Conservation (phyloP, 1,284 basidiomycete species). For the Athelia psychrophila region DNA sequence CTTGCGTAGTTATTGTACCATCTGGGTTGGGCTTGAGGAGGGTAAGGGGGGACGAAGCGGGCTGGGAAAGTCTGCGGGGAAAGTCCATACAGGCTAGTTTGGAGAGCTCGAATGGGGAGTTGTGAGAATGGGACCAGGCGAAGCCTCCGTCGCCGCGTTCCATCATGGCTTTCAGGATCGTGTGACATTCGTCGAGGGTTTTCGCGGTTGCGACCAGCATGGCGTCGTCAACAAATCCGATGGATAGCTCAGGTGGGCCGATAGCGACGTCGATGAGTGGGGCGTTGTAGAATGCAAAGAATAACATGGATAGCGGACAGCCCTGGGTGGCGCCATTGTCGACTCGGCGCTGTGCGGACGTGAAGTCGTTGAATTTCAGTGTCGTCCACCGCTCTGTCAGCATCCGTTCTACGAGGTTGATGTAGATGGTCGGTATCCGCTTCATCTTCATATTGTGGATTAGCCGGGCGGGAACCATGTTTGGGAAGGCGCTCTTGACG, state of each 20-base stretch:
- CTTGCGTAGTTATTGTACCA: neutral
- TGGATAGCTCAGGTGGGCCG: slow-evolving; percentile 11
- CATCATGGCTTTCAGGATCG: slow-evolving; percentile 16
- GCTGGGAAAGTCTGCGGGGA: neutral
- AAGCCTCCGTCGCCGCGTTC: slow-evolving; percentile 13
- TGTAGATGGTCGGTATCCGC: slow-evolving; percentile 23
- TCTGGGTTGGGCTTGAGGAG: neutral
- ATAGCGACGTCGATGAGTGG: slow-evolving; percentile 18
- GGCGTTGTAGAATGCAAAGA: slow-evolving; percentile 32
- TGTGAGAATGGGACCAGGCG: slow-evolving; percentile 20
- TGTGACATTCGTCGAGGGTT: slow-evolving; percentile 11
- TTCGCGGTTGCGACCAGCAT: slow-evolving; percentile 11
- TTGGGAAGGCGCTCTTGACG: slow-evolving; percentile 38
- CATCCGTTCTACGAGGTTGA: slow-evolving; percentile 18
- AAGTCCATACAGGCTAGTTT: slow-evolving; percentile 21
- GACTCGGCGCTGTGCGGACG: slow-evolving; percentile 19
- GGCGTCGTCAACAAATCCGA: slow-evolving; percentile 29
- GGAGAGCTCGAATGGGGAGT: slow-evolving; percentile 18
- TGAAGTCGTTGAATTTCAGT: slow-evolving; percentile 27
- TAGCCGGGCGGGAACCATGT: slow-evolving; percentile 22
- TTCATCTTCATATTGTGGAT: slow-evolving; percentile 26
- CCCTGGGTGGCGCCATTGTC: slow-evolving; percentile 30
- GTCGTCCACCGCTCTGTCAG: slow-evolving; percentile 19
- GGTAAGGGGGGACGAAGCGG: neutral
- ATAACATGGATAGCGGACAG: slow-evolving; percentile 27